Evolutionary conservation across 805 yeast species (phyloP).

Genomic region (Starmerella riodocensis): DNA sequence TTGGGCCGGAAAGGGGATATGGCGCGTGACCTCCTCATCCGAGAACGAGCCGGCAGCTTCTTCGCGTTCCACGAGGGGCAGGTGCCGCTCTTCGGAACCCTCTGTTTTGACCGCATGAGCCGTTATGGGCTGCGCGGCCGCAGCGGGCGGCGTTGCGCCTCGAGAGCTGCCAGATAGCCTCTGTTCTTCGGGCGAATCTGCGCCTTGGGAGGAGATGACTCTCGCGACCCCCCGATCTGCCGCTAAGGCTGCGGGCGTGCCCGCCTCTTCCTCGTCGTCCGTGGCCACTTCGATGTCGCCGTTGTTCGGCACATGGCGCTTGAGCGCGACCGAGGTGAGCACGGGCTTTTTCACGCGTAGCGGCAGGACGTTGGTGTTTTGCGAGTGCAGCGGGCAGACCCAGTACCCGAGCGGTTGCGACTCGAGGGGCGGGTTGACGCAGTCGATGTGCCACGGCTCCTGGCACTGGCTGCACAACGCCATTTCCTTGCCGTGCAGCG

Average conservation of each 20-base stretch:
- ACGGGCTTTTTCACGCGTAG: constrained; percentile 37
- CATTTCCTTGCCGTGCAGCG: constrained; percentile 57
- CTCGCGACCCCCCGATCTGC: too few species aligned
- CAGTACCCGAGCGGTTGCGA: constrained; percentile 16
- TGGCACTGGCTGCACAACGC: constrained; percentile 84
- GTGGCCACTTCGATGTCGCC: constrained; percentile 46
- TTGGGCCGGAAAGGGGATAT: constrained; percentile 5
- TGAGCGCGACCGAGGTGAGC: constrained; percentile 41
- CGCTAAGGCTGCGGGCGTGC: too few species aligned
- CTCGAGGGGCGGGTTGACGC: constrained; percentile 16
- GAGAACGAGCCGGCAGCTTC: constrained; percentile 1
- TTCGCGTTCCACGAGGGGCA: neutral
- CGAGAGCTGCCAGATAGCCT: neutral
- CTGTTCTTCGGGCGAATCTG: too few species aligned
- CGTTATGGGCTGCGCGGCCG: too few species aligned
- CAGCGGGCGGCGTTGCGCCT: neutral
- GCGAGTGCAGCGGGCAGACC: constrained; percentile 20
- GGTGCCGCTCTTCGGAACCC: too few species aligned
- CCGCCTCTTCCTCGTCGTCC: constrained; percentile 27
- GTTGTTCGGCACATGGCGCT: constrained; percentile 39
- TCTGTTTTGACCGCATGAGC: too few species aligned
- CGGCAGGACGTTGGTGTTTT: constrained; percentile 15
- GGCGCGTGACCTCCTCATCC: constrained; percentile 9
- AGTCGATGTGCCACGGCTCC: constrained; percentile 24
- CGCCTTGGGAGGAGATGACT: too few species aligned